Evolutionary conservation across 2,329 filamentous ascomycete genomes (phyloP), one percentile per base, ranked within the genome.

Genomic region (Trichoderma cornu-damae): DNA sequence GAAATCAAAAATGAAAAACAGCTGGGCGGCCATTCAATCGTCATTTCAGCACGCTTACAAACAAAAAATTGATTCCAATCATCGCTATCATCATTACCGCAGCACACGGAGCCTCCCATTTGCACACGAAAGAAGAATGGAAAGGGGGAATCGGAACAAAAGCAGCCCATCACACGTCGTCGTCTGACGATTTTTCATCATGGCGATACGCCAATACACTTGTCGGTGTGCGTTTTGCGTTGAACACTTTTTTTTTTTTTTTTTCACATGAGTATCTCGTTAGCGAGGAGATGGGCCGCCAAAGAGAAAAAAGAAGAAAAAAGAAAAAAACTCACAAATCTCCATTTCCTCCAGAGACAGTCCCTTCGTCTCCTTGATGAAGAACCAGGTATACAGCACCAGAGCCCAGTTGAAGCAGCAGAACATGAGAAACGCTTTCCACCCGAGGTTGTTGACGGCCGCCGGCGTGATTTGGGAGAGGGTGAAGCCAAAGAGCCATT

Each of bases 401-500:
- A 60, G 35, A 9, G 54, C 58, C 52, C 47, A 55, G 49, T 59
- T 59, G 16, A 60, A 58, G 47, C 57, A 54, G 54, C 54, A 52
- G n/a, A 79, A 79, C 74, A 79, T 77, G 58, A 79, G 62, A 58
- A 79, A 79, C 2, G 75, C 78, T 46, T 69, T 70, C 75, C 76
- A 79, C 1, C 73, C 72, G 4, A 79, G 70, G 14, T 76, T 75
- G 1, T 67, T 65, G 30, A 80, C 72, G 8, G 78, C 72, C 51
- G 77, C 77, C 0, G 79, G 78, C 1, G 78, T 80, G 14, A 72
- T 69, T 26, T 79, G 72, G 0, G 73, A 69, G 65, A 79, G 77
- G 26, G 75, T 69, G 66, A 79, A 81, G 66, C 79, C 80, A 66
- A 75, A 79, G 1, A 77, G 67, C 78, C 77, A 81, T 62, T 81